phyloP scores from a whole-genome alignment of 2,329 filamentous ascomycete genomes.

The Fusarium neocosmosporiellum region DNA sequence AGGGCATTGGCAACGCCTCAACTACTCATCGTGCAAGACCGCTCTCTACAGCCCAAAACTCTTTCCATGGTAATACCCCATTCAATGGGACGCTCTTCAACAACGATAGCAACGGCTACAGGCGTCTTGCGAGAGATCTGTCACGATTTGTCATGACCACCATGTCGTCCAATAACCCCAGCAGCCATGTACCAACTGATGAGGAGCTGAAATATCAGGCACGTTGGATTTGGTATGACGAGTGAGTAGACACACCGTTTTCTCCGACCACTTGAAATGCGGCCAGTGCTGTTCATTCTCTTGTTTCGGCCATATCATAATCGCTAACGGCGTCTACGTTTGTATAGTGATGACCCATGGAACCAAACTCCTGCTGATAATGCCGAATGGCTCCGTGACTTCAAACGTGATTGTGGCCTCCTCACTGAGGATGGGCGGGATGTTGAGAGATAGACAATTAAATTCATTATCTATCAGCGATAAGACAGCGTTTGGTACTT shows the following conservation, averaged over 20 bases:
- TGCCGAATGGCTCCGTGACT: not conserved
- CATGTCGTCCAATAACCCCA: constrained; percentile 43
- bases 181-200: constrained; percentile 45
- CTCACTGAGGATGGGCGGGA: not conserved
- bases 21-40: not conserved
- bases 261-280: not conserved
- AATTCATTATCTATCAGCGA: not conserved
- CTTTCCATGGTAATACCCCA: not conserved
- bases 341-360: not conserved
- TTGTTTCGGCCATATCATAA: too few species aligned
- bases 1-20: not conserved
- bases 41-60: not conserved
- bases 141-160: constrained; percentile 29
- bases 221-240: constrained; percentile 43
- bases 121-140: constrained; percentile 23
- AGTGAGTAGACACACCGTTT: constrained; percentile 1
- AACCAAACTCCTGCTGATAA: not conserved
- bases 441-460: not conserved
- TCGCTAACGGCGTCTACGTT: not conserved
- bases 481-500: not conserved
- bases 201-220: constrained; percentile 47
- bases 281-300: not conserved
- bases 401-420: not conserved
- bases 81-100: not conserved
- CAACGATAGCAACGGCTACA: constrained; percentile 33